These are phyloP conservation scores for Phytophthora colocasiae DNA, from an alignment of 352 stramenopile species.

Conservation along the genomic window DNA sequence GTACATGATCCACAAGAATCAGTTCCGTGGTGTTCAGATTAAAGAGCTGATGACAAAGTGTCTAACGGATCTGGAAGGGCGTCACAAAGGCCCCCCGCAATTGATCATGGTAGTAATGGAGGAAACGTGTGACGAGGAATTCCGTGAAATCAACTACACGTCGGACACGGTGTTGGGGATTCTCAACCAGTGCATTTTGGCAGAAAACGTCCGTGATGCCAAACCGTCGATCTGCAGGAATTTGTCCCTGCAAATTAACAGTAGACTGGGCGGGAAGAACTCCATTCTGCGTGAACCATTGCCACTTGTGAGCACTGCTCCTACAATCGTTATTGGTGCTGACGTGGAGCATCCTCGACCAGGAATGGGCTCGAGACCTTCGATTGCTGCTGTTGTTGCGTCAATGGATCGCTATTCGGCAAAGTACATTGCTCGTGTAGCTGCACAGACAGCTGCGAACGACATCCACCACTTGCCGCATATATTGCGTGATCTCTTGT, in stretches of 20 bases:
- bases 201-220: conserved; percentile 41
- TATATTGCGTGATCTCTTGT: conserved; percentile 78
- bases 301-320: conserved; percentile 42
- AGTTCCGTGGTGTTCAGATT: conserved; percentile 41
- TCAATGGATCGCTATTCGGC: conserved; percentile 71
- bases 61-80: conserved; percentile 33
- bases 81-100: conserved; percentile 32
- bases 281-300: conserved; percentile 55
- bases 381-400: conserved; percentile 79
- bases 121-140: conserved; percentile 46
- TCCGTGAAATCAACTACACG: conserved; percentile 58
- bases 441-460: conserved; percentile 49
- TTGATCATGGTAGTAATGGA: conserved; percentile 61
- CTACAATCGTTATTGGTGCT: conserved; percentile 85
- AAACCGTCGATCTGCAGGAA: conserved; percentile 68
- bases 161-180: conserved; percentile 71
- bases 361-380: conserved; percentile 51
- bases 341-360: conserved; percentile 77
- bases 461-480: conserved; percentile 61
- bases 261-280: conserved; percentile 77
- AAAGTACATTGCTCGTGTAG: conserved; percentile 61
- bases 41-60: conserved; percentile 70
- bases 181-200: conserved; percentile 69
- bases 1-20: conserved; percentile 42
- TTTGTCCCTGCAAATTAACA: conserved; percentile 75